Conservation (phyloP, 2,329 filamentous ascomycete species). For the Chaetomiaceae sp. region DNA sequence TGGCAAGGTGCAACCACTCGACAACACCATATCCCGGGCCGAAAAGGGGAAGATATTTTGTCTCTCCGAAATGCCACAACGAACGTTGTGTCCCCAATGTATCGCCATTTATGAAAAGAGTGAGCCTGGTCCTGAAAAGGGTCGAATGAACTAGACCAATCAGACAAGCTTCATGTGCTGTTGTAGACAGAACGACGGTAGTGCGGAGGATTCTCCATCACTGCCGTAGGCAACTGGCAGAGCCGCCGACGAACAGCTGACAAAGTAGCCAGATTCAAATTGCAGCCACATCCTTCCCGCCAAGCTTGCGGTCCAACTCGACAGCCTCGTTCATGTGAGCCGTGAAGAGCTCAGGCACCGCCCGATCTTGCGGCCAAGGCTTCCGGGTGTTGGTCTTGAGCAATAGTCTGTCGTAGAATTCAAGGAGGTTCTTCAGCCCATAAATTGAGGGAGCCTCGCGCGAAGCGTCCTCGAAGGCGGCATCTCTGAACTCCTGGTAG, state of each 20-base stretch:
- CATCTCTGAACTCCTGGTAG: conserved; percentile 68
- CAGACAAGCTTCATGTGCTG: not conserved
- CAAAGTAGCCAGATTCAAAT: not conserved
- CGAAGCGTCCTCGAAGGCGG: conserved; percentile 60
- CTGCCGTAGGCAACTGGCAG: not conserved
- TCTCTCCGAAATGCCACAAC: not conserved
- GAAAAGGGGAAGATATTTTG: conserved; percentile 6
- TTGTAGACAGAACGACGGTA: not conserved
- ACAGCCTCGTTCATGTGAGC: conserved; percentile 29
- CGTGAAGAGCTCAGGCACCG: conserved; percentile 29
- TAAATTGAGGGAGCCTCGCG: conserved; percentile 42
- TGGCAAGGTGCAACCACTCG: not conserved
- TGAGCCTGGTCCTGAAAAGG: not conserved
- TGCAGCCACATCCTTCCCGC: not conserved
- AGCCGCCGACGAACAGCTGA: not conserved
- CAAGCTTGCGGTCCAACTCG: conserved; percentile 17
- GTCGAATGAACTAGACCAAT: conserved; percentile 1
- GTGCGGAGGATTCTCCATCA: not conserved
- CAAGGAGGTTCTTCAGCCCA: conserved; percentile 60
- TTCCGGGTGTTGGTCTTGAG: conserved; percentile 24
- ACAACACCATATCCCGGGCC: not conserved
- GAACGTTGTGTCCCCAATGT: not conserved
- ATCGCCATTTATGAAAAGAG: conserved; percentile 1
- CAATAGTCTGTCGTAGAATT: conserved; percentile 52
- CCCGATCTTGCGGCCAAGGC: conserved; percentile 27